A percentile compares a stretch with the other conserved stretches of the same genome.
Conservation (phyloP, 306 rosid genomes). For the Quercus berberidifolia region DNA sequence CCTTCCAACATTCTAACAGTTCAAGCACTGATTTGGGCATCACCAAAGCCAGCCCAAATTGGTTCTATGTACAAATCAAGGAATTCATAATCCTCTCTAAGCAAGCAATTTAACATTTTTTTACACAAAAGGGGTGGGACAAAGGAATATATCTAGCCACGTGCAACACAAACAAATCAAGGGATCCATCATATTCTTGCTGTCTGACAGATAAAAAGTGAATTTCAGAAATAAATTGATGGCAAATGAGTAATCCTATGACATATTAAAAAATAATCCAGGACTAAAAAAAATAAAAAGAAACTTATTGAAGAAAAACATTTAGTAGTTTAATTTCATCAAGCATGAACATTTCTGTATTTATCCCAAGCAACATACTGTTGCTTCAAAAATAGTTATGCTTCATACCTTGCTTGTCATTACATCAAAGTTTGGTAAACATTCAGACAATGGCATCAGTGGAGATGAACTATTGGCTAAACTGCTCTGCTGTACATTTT, state of each 20-base stretch:
- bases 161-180: neutral
- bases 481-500: conserved; percentile 16
- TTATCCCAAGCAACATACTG: neutral
- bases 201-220: neutral
- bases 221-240: neutral
- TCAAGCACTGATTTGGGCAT: too few relatives aligned
- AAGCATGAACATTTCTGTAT: neutral
- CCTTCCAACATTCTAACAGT: too few relatives aligned
- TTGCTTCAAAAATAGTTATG: neutral
- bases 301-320: neutral
- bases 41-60: neutral
- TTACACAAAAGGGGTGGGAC: too few relatives aligned
- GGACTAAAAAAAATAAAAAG: neutral
- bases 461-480: conserved; percentile 22
- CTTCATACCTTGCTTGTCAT: conserved; percentile 26
- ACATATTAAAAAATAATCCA: neutral
- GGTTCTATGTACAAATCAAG: too few relatives aligned
- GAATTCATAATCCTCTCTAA: neutral
- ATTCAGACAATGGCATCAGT: conserved; percentile 16
- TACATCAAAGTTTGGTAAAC: conserved; percentile 15
- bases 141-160: too few relatives aligned
- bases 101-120: neutral
- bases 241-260: neutral
- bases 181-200: neutral
- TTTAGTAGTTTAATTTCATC: neutral